These are phyloP conservation scores for Pseudodiploospora longispora DNA, from an alignment of 2,329 filamentous ascomycete species.

Conservation along the genomic window DNA sequence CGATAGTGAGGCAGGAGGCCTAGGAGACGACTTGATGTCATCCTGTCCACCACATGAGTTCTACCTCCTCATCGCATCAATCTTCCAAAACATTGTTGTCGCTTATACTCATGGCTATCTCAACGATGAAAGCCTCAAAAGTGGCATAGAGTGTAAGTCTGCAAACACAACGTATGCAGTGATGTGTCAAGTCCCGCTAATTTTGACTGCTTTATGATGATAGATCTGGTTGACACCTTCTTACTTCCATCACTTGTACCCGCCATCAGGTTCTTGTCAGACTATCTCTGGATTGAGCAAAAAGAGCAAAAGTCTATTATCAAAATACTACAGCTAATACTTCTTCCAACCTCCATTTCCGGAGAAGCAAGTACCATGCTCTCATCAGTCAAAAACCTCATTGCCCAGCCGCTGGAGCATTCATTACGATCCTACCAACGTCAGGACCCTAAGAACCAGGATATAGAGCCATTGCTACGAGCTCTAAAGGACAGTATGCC, in stretches of 20 bases:
- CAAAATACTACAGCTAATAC: conserved; percentile 62
- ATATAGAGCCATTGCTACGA: conserved; percentile 62
- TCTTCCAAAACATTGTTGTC: conserved; percentile 68
- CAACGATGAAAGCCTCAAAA: conserved; percentile 61
- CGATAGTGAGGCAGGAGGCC: conserved; percentile 61
- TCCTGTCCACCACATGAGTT: conserved; percentile 78
- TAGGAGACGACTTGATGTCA: conserved; percentile 74
- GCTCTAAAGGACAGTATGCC: conserved; percentile 53
- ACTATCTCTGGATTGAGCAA: conserved; percentile 60
- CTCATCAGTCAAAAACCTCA: conserved; percentile 60
- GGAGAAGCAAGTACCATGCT: conserved; percentile 66
- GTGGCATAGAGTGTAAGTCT: conserved; percentile 64
- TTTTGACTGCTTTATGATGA: background rate
- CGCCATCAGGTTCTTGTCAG: conserved; percentile 62
- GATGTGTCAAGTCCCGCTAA: background rate
- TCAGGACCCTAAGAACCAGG: conserved; percentile 57
- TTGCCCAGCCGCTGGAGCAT: conserved; percentile 60
- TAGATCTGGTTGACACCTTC: conserved; percentile 71
- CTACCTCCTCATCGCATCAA: conserved; percentile 66
- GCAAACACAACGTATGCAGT: background rate
- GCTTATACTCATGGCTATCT: conserved; percentile 60
- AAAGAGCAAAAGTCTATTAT: conserved; percentile 61
- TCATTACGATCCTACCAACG: conserved; percentile 59
- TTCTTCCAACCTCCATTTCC: conserved; percentile 62
- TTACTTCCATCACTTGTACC: conserved; percentile 70